Evolutionary conservation across 2,329 filamentous ascomycete species (phyloP), one percentile per base, ranked within the genome.

Genomic region (Venturia carpophila): DNA sequence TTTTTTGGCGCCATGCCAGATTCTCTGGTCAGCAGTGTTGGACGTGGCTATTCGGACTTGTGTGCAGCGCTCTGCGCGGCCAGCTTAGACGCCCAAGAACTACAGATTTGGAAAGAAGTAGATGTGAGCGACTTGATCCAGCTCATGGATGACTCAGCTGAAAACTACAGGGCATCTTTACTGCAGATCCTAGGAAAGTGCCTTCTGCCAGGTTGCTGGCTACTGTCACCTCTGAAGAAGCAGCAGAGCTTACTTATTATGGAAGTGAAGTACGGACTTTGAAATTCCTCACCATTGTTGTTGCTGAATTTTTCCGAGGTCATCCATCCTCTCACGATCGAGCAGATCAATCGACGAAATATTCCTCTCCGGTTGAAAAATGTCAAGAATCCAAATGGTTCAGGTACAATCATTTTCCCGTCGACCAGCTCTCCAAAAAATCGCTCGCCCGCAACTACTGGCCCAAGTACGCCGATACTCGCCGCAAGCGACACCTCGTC

Each of bases 91-190:
- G 52, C 52, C 21, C 3, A 56, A 27, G 52, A 56, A 56, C n/a
- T 56, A 15, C 52, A 56, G 52, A 56, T 56, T 17, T 56, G 52
- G 52, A 56, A 56, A 37, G 52, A 56, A 56, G 11, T 56, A 37
- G 52, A 56, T 21, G 52, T 43, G 19, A n/a, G 42, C 11, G 13
- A 13, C 13, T n/a, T 13, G 13, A 43, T 15, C 19, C 42, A 43
- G 11, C 42, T 43, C 42, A 43, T 43, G 19, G 13, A 9, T n/a
- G 2, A 43, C 3, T 13, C 19, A 43, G 11, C 42, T 43, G 19
- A 43, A 13, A 43, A 43, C 19, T n/a, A 15, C 42, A 43, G 42
- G 42, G 52, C 21, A 56, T 56, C 15, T 56, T 27, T 11, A 56
- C 52, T 15, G 21, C 52, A 13, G 52, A 56, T 21, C 52, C 52